Evolutionary conservation across 2,329 filamentous ascomycete genomes (phyloP).

Genomic region (Botrytis squamosa): DNA sequence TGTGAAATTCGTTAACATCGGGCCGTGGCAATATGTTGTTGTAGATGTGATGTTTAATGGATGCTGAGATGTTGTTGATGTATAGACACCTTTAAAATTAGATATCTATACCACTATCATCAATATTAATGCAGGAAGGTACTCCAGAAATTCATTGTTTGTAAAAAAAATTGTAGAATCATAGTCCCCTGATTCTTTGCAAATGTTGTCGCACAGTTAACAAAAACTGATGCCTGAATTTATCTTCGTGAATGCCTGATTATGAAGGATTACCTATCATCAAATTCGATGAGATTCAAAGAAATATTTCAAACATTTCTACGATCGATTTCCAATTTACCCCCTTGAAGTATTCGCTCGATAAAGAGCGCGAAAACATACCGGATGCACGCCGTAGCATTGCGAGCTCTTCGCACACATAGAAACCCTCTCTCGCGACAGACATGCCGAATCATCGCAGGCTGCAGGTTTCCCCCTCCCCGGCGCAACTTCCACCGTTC

Average conservation of each 20-base stretch:
- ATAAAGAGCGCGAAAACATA: slow-evolving; percentile 30
- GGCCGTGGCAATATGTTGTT: neutral
- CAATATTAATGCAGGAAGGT: neutral
- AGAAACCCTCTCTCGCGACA: slow-evolving; percentile 32
- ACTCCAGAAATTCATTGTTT: neutral
- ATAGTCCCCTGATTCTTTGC: neutral
- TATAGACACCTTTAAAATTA: neutral
- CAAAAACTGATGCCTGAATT: neutral
- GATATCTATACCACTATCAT: neutral
- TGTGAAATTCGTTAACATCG: neutral
- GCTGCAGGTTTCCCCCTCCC: slow-evolving; percentile 33
- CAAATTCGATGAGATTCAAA: neutral
- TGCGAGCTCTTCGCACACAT: slow-evolving; percentile 35
- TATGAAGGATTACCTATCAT: neutral
- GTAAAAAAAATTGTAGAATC: neutral
- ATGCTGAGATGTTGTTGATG: neutral
- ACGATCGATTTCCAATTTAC: neutral
- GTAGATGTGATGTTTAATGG: neutral
- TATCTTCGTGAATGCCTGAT: neutral
- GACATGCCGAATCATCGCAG: slow-evolving; percentile 37
- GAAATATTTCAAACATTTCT: slow-evolving; percentile 10
- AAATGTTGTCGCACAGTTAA: neutral
- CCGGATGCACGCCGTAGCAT: slow-evolving; percentile 39
- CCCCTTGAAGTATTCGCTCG: slow-evolving; percentile 7
- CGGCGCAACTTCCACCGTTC: slow-evolving; percentile 37